Conservation (phyloP, 2,329 filamentous ascomycete species). For the Calonectria montana region DNA sequence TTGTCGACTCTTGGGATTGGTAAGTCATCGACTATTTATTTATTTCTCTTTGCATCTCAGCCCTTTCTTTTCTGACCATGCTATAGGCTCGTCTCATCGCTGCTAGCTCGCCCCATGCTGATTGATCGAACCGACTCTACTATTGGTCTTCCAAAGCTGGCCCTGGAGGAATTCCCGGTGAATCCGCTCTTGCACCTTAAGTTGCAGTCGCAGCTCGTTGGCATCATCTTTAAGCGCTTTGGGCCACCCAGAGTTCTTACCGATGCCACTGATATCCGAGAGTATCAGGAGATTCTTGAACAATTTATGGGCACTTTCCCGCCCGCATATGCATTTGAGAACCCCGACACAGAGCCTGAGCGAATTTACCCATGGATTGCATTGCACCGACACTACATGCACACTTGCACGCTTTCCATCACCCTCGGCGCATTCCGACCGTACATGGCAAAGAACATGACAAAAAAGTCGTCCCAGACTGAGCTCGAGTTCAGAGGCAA, state of each 20-base stretch:
- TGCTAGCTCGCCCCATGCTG: conserved; percentile 49
- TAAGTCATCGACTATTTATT: conserved; percentile 28
- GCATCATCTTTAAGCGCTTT: conserved; percentile 45
- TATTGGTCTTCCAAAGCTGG: conserved; percentile 47
- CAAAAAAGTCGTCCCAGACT: conserved; percentile 36
- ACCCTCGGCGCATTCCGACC: conserved; percentile 58
- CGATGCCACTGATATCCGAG: conserved; percentile 43
- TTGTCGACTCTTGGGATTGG: conserved; percentile 54
- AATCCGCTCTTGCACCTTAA: conserved; percentile 52
- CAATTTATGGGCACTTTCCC: conserved; percentile 58
- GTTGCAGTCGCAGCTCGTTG: conserved; percentile 49
- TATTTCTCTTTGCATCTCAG: not conserved
- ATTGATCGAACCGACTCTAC: conserved; percentile 50
- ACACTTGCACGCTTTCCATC: conserved; percentile 57
- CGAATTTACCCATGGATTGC: conserved; percentile 53
- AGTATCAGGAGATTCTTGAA: conserved; percentile 50
- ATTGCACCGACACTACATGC: conserved; percentile 58
- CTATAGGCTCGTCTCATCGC: conserved; percentile 49
- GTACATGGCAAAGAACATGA: conserved; percentile 54
- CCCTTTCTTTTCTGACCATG: conserved; percentile 5
- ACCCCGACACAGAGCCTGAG: conserved; percentile 57
- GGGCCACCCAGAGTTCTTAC: conserved; percentile 44
- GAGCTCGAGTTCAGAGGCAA: conserved; percentile 53
- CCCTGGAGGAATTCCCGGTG: conserved; percentile 45
- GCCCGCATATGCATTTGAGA: conserved; percentile 49